phyloP scores from a whole-genome alignment of 208 protist genomes.

The Willaertia magna region DNA sequence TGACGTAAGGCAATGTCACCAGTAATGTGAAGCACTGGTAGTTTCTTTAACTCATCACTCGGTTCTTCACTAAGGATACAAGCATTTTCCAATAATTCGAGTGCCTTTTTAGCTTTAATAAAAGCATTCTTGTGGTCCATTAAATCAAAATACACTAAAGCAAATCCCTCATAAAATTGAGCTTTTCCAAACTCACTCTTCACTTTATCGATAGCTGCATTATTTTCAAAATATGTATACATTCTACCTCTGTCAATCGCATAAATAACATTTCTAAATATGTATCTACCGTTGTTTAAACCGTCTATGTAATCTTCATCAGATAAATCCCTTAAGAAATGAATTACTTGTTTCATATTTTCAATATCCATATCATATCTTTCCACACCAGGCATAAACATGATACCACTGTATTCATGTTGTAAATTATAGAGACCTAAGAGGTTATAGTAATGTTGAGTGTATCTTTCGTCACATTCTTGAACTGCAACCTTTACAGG shows the following conservation, averaged over 20 bases:
- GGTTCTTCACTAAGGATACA: not conserved
- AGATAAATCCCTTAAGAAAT: not conserved
- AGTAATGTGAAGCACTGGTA: not conserved
- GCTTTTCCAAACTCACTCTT: not conserved
- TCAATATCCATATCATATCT: not conserved
- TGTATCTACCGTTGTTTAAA: not conserved
- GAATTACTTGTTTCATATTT: not conserved
- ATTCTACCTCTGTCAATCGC: not conserved
- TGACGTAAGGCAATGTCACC: not conserved
- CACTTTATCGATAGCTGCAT: not conserved
- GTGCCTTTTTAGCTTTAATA: not conserved
- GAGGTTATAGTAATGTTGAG: not conserved
- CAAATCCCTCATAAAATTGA: not conserved
- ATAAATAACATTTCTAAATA: not conserved
- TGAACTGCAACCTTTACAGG: not conserved
- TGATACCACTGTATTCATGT: slow-evolving; percentile 3
- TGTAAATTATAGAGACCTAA: not conserved
- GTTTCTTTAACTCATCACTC: not conserved
- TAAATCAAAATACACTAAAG: not conserved
- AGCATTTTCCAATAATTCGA: not conserved
- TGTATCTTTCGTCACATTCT: not conserved
- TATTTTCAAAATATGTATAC: not conserved
- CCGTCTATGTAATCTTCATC: not conserved
- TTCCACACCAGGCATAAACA: not conserved
- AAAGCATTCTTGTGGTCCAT: not conserved